These are phyloP conservation scores for Cladosporium sp. DNA, from an alignment of 2,329 filamentous ascomycete genomes.

Conservation along the genomic window DNA sequence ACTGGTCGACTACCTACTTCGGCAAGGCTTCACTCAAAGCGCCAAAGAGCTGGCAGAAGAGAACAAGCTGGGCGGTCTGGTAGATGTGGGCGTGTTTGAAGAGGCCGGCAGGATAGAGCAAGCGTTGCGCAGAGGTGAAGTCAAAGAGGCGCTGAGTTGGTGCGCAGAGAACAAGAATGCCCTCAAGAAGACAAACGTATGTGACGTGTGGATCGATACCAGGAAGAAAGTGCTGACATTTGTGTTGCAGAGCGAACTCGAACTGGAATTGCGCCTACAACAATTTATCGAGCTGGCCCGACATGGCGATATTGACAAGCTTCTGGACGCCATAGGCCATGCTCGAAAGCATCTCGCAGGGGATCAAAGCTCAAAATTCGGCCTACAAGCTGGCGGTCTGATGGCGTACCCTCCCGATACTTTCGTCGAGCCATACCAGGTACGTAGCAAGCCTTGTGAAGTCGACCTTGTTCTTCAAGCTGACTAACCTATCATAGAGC, in stretches of 20 bases:
- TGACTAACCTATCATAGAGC: conserved; percentile 48
- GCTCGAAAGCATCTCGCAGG: conserved; percentile 78
- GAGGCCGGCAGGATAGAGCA: conserved; percentile 76
- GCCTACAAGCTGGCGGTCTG: conserved; percentile 74
- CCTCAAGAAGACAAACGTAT: conserved; percentile 79
- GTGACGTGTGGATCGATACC: conserved; percentile 29
- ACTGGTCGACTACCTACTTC: conserved; percentile 87
- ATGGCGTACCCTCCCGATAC: conserved; percentile 71
- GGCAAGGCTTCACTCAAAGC: conserved; percentile 77
- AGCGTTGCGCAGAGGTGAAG: conserved; percentile 67
- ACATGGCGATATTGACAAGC: conserved; percentile 61
- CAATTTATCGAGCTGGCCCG: conserved; percentile 92
- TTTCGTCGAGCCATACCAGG: conserved; percentile 60
- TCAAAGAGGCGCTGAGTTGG: conserved; percentile 81
- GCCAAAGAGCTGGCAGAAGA: conserved; percentile 73
- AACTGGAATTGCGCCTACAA: conserved; percentile 90
- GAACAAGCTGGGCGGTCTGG: conserved; percentile 74
- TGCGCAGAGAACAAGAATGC: conserved; percentile 92
- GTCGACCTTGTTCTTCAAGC: background rate
- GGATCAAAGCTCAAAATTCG: conserved; percentile 67
- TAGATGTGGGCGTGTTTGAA: conserved; percentile 86
- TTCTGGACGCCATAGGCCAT: conserved; percentile 76
- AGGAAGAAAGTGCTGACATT: conserved; percentile 15
- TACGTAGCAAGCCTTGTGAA: conserved; percentile 36
- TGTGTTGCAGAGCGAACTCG: conserved; percentile 67